Base-by-base conservation (phyloP, 75 land plant species). In the Cupressus sempervirens region DNA sequence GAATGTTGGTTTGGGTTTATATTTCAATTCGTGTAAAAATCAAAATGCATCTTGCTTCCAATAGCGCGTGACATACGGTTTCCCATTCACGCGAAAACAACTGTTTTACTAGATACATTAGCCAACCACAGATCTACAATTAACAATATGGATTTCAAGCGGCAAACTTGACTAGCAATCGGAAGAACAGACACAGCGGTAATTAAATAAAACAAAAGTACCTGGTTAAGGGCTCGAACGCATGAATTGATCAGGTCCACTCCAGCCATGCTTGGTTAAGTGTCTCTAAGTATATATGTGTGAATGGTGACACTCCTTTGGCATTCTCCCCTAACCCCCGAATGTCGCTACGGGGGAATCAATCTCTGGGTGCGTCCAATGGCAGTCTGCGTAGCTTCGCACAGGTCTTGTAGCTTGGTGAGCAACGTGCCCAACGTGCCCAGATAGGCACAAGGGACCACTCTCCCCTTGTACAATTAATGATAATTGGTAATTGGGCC, bases 181-280 rank as follows among this genome's bases (percentile, higher is more conserved):
- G 41, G 4, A 38, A 75, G 46, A 43, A 26, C 45, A 79, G n/a
- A 38, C 38, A n/a, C 46, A n/a, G 3, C 26, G 46, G 50, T 79
- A 2, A 45, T 41, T 11, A 29, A n/a, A 79, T 10, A 10, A 79
- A 45, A 20, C 20, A 79, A 79, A 79, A 26, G 29, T 11, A 79
- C 81, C 81, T 79, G 81, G 23, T 38, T n/a, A 79, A 79, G 81
- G 50, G 81, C 81, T 45, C 29, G 45, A 30, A 10, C 15, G n/a
- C 81, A 79, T 40, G 81, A 79, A 26, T 79, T 43, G 81, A 79
- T 79, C 29, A 79, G 10, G 81, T 79, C 81, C 50, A 45, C 81
- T 79, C 50, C 81, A n/a, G 48, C 81, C 81, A 79, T 79, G 50
- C 10, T 50, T n/a, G 5, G 3, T 62, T 62, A 62, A 62, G 67